Conservation (phyloP, 2,329 filamentous ascomycete species). For the Tolypocladium inflatum region DNA sequence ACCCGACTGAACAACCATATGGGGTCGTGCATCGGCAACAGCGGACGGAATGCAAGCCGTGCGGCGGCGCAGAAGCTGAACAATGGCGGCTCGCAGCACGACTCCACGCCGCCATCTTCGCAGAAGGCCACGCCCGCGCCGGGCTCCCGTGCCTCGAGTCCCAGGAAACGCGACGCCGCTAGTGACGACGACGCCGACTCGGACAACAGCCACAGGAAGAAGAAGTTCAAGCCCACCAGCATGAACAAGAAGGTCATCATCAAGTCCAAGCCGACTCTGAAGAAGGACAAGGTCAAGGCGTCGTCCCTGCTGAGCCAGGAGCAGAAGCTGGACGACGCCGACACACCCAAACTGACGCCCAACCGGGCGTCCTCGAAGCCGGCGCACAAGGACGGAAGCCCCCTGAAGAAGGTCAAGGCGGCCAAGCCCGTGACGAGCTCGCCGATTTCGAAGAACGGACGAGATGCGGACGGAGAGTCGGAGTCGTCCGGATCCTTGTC, state of each 20-base stretch:
- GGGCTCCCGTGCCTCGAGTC: constrained; percentile 42
- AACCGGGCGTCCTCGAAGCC: constrained; percentile 19
- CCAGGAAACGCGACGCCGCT: constrained; percentile 43
- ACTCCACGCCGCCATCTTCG: constrained; percentile 50
- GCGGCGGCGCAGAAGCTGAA: constrained; percentile 55
- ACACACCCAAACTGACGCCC: constrained; percentile 11
- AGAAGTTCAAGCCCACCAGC: constrained; percentile 40
- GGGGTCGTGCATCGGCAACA: constrained; percentile 59
- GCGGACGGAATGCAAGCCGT: constrained; percentile 51
- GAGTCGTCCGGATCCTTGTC: constrained; percentile 49
- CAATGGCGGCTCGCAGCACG: constrained; percentile 45
- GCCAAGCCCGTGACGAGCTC: constrained; percentile 39
- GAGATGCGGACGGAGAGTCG: constrained; percentile 40
- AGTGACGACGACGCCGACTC: constrained; percentile 47
- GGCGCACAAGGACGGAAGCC: constrained; percentile 25
- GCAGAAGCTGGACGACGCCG: constrained; percentile 27
- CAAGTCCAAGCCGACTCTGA: constrained; percentile 39
- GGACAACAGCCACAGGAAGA: constrained; percentile 45
- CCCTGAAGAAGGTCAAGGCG: constrained; percentile 32
- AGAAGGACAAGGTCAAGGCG: constrained; percentile 48
- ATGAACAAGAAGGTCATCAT: constrained; percentile 44
- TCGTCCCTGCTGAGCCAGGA: constrained; percentile 40
- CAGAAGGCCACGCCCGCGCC: constrained; percentile 53
- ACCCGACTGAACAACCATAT: constrained; percentile 59
- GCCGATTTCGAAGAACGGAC: constrained; percentile 39